Base-by-base conservation (phyloP, 257 asterid species). In the Penstemon eatonii region DNA sequence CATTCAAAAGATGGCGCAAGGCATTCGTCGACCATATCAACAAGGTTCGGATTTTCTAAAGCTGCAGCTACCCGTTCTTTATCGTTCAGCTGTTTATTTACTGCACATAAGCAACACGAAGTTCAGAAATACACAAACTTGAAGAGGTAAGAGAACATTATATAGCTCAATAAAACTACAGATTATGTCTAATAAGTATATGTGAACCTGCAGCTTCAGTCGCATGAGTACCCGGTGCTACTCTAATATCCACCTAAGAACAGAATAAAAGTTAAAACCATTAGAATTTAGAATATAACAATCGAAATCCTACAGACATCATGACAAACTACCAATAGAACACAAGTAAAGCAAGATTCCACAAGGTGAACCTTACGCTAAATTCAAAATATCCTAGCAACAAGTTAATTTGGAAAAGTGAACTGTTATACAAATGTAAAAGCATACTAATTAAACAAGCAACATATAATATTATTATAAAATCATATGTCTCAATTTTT, bases 11-110 rank as follows among this genome's bases (percentile, higher is more conserved):
- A 80, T 43, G 95, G 89, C 3, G 96, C 96, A 25, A 92, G 89
- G 79, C 98, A 92, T 68, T 85, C 95, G 2, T 90, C 97, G 0
- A 92, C 95, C 92, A 90, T 86, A 10, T 75, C 90, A 4, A 81
- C 83, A 15, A 92, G 93, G 80, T 75, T 79, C 0, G 95, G 97
- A 65, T 89, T 92, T 84, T 92, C 98, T 52, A 93, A 73, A 65
- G 95, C 98, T 67, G 96, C 98, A 3, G 97, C 94, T 7, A 93
- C 97, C 6, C 98, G 83, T 78, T 93, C 98, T 78, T 93, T 93
- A 77, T 93, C 98, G 4, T 90, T 93, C 90, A 93, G 76, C 80
- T 93, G 98, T 67, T 93, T 92, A 76, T 90, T 92, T 52, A 92
- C 98, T 92, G 85, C 87, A 75, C 57, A 60, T 51, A 53, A 66